phyloP scores from a whole-genome alignment of 2,329 filamentous ascomycete genomes.

The Claviceps sorghi region DNA sequence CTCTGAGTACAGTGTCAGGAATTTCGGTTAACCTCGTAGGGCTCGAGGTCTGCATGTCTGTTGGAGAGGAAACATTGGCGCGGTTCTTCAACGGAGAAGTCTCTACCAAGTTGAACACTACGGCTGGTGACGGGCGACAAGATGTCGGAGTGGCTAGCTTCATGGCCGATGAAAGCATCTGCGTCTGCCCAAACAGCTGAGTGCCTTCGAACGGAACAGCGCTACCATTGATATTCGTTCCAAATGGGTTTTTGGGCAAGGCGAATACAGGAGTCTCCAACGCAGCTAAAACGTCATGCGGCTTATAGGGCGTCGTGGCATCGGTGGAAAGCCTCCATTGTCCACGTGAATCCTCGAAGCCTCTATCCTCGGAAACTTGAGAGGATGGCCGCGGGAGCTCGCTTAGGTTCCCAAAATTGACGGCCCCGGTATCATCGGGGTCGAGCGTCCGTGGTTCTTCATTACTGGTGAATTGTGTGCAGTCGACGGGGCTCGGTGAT shows the following conservation, averaged over 20 bases:
- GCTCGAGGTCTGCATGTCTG: slow-evolving; percentile 26
- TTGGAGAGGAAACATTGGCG: slow-evolving; percentile 31
- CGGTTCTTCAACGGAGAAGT: slow-evolving; percentile 37
- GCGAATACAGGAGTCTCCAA: slow-evolving; percentile 36
- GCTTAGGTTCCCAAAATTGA: slow-evolving; percentile 28
- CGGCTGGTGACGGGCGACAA: slow-evolving; percentile 39
- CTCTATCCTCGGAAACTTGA: slow-evolving; percentile 27
- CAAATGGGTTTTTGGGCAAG: slow-evolving; percentile 33
- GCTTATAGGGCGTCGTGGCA: slow-evolving; percentile 22
- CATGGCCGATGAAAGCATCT: slow-evolving; percentile 35
- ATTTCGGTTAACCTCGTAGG: slow-evolving; percentile 21
- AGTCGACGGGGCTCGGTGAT: slow-evolving; percentile 15
- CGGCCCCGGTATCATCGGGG: slow-evolving; percentile 35
- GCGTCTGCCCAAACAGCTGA: slow-evolving; percentile 42
- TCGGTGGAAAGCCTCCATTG: slow-evolving; percentile 23
- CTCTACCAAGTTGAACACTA: slow-evolving; percentile 26
- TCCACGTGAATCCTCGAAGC: slow-evolving; percentile 23
- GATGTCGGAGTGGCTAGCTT: slow-evolving; percentile 39
- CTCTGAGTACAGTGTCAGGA: slow-evolving; percentile 14
- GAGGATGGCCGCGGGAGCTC: slow-evolving; percentile 23
- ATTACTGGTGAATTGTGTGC: slow-evolving; percentile 14
- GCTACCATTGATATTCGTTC: slow-evolving; percentile 17
- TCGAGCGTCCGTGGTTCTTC: slow-evolving; percentile 24
- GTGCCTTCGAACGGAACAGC: slow-evolving; percentile 24
- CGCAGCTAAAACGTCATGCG: slow-evolving; percentile 8